Evolutionary conservation across 116 monocot genomes (phyloP), one percentile per base, ranked within the genome.

Genomic region (Trichopus zeylanicus): DNA sequence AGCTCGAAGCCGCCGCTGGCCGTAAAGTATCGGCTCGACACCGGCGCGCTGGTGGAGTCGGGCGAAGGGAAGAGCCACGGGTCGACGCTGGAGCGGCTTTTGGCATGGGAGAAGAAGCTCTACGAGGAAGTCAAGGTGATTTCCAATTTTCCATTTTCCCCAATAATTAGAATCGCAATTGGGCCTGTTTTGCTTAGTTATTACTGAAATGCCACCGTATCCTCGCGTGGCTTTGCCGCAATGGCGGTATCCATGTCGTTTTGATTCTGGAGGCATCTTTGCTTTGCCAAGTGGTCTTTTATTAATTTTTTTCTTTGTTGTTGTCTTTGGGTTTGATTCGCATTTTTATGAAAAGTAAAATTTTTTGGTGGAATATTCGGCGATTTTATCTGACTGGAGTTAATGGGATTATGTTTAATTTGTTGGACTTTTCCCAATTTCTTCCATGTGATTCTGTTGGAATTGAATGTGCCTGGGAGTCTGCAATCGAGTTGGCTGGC

Each of bases 21-120:
- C 5, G 77, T 98, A 46, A 71, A 66, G 65, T 97, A 97, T 37
- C 63, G 68, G 64, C 75, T 97, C 15, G 91, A 97, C 47, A 61
- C 84, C 26, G 68, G 61, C 33, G 70, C 77, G 6, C 49, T 87
- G 52, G 82, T 68, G 60, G 78, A 69, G 31, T 66, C 78, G 0
- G 79, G 65, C 7, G 91, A 68, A 9, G 74, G 70, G 51, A 84
- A 70, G 68, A 85, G 97, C 73, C 91, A 80, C 33, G 73, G 75
- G 58, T 98, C 97, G 9, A 82, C 97, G 2, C 62, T 98, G 63
- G 91, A 98, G 61, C 70, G 71, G 65, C 87, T 98, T 31, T 69
- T 98, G 57, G 85, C 97, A 20, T 98, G 97, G 97, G 97, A 98
- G 82, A 98, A 91, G 75, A 98, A 98, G 73, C 85, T 98, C 33